Conservation (phyloP, 805 yeast genomes). For the Cephaloascus fragrans region DNA sequence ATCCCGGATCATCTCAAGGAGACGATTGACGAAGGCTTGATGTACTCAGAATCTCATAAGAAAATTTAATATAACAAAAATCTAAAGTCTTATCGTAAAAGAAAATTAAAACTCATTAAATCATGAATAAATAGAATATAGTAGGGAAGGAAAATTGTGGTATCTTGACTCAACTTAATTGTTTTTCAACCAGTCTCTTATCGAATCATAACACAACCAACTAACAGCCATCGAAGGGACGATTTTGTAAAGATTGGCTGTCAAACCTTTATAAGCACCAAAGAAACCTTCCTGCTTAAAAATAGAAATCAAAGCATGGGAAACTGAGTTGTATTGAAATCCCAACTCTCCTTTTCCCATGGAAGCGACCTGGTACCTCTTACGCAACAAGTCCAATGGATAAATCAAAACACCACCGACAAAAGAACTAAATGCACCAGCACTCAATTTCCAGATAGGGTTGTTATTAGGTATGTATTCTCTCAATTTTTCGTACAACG, state of each 20-base stretch:
- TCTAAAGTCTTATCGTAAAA: too few species aligned
- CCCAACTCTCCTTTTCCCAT: constrained; percentile 76
- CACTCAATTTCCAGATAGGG: constrained; percentile 48
- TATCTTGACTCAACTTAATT: constrained; percentile 19
- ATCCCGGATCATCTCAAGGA: too few species aligned
- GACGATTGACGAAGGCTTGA: too few species aligned
- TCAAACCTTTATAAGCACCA: constrained; percentile 66
- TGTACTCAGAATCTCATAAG: too few species aligned
- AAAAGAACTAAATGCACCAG: constrained; percentile 86
- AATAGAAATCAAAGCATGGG: constrained; percentile 65
- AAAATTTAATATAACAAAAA: too few species aligned
- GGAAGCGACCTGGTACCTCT: constrained; percentile 84
- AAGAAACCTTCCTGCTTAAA: constrained; percentile 62
- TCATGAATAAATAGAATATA: too few species aligned
- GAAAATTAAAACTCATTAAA: neutral
- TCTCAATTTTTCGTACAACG: constrained; percentile 76
- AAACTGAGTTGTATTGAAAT: constrained; percentile 67
- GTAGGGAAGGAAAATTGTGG: too few species aligned
- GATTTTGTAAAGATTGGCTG: constrained; percentile 80
- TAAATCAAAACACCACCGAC: constrained; percentile 85
- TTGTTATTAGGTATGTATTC: constrained; percentile 31
- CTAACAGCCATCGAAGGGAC: constrained; percentile 95
- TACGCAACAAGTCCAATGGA: constrained; percentile 82
- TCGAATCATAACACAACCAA: constrained; percentile 77
- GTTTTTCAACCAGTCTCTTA: constrained; percentile 32